Base-by-base conservation (phyloP, 2,329 filamentous ascomycete genomes). In the Hypoxylon sp. region DNA sequence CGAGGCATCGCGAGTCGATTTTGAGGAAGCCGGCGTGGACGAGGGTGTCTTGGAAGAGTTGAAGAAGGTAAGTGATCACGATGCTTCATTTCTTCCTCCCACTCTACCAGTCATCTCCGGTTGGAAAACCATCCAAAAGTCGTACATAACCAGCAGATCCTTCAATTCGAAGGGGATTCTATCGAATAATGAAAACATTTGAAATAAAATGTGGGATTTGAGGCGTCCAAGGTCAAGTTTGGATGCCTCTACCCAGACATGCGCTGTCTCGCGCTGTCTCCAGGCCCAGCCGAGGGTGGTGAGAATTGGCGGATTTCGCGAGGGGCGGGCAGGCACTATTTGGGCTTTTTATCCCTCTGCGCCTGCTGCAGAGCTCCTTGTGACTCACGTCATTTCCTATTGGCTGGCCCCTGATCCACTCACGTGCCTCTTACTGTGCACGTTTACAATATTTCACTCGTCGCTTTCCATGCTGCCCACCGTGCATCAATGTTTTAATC, bases 21-120 rank as follows among this genome's bases (percentile, higher is more conserved):
- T 99, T 78, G 96, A 99, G 80, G 96, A 99, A 82, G 93, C 91
- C 73, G 96, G 96, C 74, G 91, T 98, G 70, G 93, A 97, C 74
- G 91, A 95, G 78, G 84, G 88, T 73, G 95, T 95, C 54, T 83
- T 99, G 75, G 89, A 95, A 72, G 93, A 97, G 79, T 84, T 99
- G 84, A 90, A 90, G 80, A 87, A 90, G 88, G 95, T 98, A 84
- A 87, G 92, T 74, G 43, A 70, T 70, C 37, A 32, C 23, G n/a
- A 16, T 8, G 70, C 68, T 47, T 65, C 53, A 53, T 63, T 43
- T 52, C 43, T 72, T 60, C 57, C 41, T 56, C 32, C 63, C 52
- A 60, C 39, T 37, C 54, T 45, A 48, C 62, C 29, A 23, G 25
- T 25, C 52, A 23, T 54, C 57, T 67, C 61, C 41, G 46, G 54